A percentile compares a stretch with the other conserved stretches of the same genome.
Evolutionary conservation across 768 basidiomycete genomes (phyloP).

Genomic region (Postia placenta): DNA sequence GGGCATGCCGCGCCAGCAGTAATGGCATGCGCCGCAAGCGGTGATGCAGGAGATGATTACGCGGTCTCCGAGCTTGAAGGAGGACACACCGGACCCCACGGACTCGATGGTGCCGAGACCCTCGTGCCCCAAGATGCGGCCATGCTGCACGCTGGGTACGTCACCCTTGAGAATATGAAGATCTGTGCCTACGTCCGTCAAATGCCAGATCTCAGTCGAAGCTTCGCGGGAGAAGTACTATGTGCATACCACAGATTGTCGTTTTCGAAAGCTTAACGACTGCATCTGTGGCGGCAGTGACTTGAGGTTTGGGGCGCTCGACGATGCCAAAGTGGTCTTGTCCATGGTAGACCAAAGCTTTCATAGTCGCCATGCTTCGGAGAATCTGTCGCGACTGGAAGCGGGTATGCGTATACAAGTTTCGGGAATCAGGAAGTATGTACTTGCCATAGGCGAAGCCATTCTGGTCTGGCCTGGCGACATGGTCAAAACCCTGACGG

Average conservation of each 20-base stretch:
- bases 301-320: slow-evolving; percentile 1
- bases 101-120: slow-evolving; percentile 30
- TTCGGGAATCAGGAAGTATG: background rate
- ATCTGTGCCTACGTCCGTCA: slow-evolving; percentile 34
- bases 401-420: background rate
- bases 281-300: background rate
- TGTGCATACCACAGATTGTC: slow-evolving; percentile 3
- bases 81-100: slow-evolving; percentile 24
- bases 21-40: slow-evolving; percentile 16
- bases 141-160: slow-evolving; percentile 16
- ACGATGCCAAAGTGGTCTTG: background rate
- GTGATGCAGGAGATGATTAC: slow-evolving; percentile 14
- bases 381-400: background rate
- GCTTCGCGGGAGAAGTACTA: too few relatives aligned
- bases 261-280: slow-evolving; percentile 3
- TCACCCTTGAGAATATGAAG: slow-evolving; percentile 27
- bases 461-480: background rate
- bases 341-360: slow-evolving; percentile 3
- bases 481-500: background rate
- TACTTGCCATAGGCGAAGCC: background rate
- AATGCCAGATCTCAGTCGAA: too few relatives aligned
- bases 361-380: slow-evolving; percentile 2
- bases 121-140: slow-evolving; percentile 36
- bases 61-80: slow-evolving; percentile 28
- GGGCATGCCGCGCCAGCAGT: slow-evolving; percentile 14